Conservation (phyloP, 371 early-diverging fungal genomes). For the Mucor lusitanicus region DNA sequence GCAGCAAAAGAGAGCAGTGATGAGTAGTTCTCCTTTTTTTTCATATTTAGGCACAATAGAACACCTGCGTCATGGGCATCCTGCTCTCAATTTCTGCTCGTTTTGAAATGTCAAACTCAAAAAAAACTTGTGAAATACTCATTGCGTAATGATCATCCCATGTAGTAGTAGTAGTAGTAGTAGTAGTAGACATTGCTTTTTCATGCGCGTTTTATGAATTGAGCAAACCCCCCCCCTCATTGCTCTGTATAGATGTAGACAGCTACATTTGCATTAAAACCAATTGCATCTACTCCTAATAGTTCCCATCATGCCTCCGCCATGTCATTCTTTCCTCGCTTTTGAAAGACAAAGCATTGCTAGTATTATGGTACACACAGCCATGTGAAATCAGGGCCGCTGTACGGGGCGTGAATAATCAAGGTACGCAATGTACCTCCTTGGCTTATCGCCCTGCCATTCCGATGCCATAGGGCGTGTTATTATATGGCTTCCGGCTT, state of each 20-base stretch:
- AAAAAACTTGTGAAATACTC: too few relatives aligned
- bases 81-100: too few relatives aligned
- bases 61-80: too few relatives aligned
- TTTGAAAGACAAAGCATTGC: not conserved
- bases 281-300: not conserved
- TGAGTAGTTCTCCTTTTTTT: not conserved
- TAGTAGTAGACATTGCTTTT: not conserved
- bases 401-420: not conserved
- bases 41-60: too few relatives aligned
- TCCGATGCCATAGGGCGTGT: not conserved
- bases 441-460: not conserved
- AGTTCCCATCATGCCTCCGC: not conserved
- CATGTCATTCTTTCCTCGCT: not conserved
- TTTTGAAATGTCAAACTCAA: too few relatives aligned
- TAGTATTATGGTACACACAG: not conserved
- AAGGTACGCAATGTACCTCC: not conserved
- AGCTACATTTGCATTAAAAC: not conserved
- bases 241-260: not conserved
- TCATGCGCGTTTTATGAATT: not conserved
- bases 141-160: not conserved
- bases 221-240: not conserved
- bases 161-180: too few relatives aligned
- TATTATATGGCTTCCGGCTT: not conserved
- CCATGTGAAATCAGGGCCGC: constrained; percentile 2
- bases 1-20: not conserved